Conservation (phyloP, 1,139 yeast species). For the Scheffersomyces insectosa region DNA sequence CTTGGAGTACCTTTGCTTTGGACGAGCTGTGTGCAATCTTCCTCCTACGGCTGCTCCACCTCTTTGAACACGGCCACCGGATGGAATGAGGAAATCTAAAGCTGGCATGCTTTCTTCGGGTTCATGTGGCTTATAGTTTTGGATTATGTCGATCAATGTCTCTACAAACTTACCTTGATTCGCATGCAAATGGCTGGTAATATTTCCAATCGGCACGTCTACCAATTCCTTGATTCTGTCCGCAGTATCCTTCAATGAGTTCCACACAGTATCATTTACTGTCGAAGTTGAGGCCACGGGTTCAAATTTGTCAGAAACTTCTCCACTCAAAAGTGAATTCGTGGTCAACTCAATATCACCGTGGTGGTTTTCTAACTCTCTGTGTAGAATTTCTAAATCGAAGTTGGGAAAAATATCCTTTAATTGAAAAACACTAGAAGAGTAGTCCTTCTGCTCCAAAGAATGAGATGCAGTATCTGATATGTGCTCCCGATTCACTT, state of each 20-base stretch:
- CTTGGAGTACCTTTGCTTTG: not conserved
- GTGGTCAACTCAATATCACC: constrained; percentile 18
- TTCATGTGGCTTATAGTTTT: constrained; percentile 11
- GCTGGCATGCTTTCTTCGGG: constrained; percentile 3
- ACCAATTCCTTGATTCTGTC: constrained; percentile 7
- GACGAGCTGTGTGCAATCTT: not conserved
- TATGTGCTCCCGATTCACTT: not conserved
- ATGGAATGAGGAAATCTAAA: constrained; percentile 4
- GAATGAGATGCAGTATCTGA: constrained; percentile 4
- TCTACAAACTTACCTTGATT: constrained; percentile 22
- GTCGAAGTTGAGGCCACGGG: not conserved
- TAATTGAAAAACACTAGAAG: constrained; percentile 13
- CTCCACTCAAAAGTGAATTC: constrained; percentile 11
- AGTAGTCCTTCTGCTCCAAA: constrained; percentile 6
- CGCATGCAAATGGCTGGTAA: constrained; percentile 9
- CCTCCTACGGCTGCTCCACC: constrained; percentile 5
- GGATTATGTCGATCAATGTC: constrained; percentile 32
- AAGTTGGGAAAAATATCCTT: constrained; percentile 26
- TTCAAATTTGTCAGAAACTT: constrained; percentile 7
- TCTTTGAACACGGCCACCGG: constrained; percentile 29
- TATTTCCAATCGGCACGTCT: constrained; percentile 8
- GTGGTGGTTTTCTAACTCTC: constrained; percentile 14
- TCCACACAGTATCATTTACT: constrained; percentile 7
- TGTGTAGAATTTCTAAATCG: constrained; percentile 14
- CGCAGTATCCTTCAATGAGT: constrained; percentile 7